Conservation (phyloP, 148 eudicot genomes). For the Beta vulgaris region DNA sequence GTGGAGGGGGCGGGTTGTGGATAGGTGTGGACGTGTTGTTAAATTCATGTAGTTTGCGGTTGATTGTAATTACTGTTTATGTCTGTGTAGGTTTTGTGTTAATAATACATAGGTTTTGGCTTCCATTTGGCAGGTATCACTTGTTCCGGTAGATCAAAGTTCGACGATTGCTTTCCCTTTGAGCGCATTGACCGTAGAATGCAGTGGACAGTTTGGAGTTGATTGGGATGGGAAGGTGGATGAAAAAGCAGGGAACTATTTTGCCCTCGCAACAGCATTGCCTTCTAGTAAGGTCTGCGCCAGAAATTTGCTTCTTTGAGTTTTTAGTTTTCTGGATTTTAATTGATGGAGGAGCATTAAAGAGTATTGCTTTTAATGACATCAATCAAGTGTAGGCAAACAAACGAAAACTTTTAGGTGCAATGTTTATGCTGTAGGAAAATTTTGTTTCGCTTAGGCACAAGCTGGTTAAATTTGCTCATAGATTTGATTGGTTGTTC, state of each 20-base stretch:
- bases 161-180: constrained; percentile 40
- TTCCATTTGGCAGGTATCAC: constrained; percentile 60
- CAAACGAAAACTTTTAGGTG: too few species aligned
- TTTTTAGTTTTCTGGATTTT: background rate
- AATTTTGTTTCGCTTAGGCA: background rate
- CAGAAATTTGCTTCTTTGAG: background rate
- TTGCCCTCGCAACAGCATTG: constrained; percentile 78
- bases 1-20: too few species aligned
- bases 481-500: constrained; percentile 1
- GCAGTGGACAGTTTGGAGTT: constrained; percentile 47
- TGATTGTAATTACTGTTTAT: too few species aligned
- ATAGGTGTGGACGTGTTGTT: too few species aligned
- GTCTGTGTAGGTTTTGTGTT: background rate
- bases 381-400: too few species aligned
- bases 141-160: constrained; percentile 40
- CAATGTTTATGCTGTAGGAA: background rate
- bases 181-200: constrained; percentile 54
- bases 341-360: background rate
- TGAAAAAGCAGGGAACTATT: constrained; percentile 58
- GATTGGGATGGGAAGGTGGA: constrained; percentile 33
- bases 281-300: constrained; percentile 74
- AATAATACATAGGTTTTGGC: background rate
- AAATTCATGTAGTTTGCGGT: too few species aligned
- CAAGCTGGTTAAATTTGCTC: background rate
- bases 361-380: background rate